Base-by-base conservation (phyloP, 2,329 filamentous ascomycete species). In the Sclerotinia sclerotiorum region DNA sequence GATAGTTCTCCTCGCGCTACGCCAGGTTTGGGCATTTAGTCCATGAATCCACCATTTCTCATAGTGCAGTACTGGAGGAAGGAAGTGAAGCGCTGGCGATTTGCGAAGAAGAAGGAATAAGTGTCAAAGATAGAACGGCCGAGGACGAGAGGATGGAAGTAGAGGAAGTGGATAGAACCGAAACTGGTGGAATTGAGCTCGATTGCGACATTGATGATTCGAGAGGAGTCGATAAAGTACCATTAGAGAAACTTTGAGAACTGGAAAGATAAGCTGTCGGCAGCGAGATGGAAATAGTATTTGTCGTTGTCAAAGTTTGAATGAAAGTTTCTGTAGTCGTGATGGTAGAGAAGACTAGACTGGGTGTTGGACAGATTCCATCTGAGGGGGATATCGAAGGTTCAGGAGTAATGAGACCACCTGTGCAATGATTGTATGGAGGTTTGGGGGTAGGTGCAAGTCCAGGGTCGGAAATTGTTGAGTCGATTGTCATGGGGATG, bases 241-340 rank as follows among this genome's bases (percentile, higher is more conserved):
- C 21, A 21, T 54, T 46, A 3, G 19, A 24, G 48, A 21, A 7
- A 6, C 56, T 39, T 5, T 35, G 15, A 3, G 27, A 21, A 27
- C 24, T 55, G 13, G 52, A 21, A 35, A 27, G 5, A 19, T 24
- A 32, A 35, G 24, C 2, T 13, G 62, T n/a, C 11, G 57, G 24
- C 10, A 32, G 15, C 15, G 56, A 62, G 17, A 21, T 19, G n/a
- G 29, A 10, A 24, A 42, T 63, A 21, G 19, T 54, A 8, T 27
- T 39, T 13, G 24, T 62, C 17, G 35, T 39, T n/a, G 56, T 67
- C 24, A 54, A 52, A 13, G 27, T 46, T n/a, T 52, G n/a, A 10
- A 67, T 62, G 19, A 67, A 62, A 19, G 65, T 67, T 10, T 48
- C 54, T 10, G 57, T 67, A 17, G 56, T 63, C 10, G 56, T 67